Base-by-base conservation (phyloP, 1,284 basidiomycete genomes). In the Ceratobasidium sp. region DNA sequence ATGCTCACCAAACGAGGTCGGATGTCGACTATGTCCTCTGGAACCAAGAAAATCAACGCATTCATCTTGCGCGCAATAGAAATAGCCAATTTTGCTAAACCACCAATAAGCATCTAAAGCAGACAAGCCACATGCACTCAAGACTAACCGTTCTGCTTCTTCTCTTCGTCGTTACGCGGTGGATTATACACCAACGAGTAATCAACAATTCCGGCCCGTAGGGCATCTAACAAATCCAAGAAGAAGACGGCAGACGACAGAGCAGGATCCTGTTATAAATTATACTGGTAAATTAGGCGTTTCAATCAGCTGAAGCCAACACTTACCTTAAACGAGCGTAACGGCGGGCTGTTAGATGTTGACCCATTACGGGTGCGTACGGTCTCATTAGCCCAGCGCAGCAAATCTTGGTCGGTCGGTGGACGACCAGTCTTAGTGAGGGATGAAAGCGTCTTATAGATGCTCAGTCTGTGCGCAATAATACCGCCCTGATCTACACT, bases 31-130 rank as follows among this genome's bases (percentile, higher is more conserved):
- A 96, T 95, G 85, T 96, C 97, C 84, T 99, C 98, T 0, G 97
- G 96, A 0, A 99, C 98, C 78, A 99, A 87, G 89, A 99, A 99
- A 82, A 99, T 99, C 81, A 99, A 86, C 3, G 96, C 95, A 75
- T 96, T 95, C 90, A 98, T 91, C 90, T 99, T 99, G 82, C 97
- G 89, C 28, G 97, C 97, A 81, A 99, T 98, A 5, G 95, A 97
- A 81, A 99, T 99, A 20, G 96, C 98, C 78, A 99, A 85, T 89
- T 98, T 98, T 53, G 96, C 95, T 95, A 78, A 26, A 76, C 37
- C 6, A 69, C 23, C 33, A 56, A 67, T 49, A 5, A 33, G 49
- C 13, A 15, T 56, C 26, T 13, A 3, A 28, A 33, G 10, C 20
- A 31, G 35, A 39, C 75, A 76, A 54, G 20, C 6, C 33, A 6